These are phyloP conservation scores for Solanum bulbocastanum DNA, from an alignment of 257 asterid genomes.

Conservation along the genomic window DNA sequence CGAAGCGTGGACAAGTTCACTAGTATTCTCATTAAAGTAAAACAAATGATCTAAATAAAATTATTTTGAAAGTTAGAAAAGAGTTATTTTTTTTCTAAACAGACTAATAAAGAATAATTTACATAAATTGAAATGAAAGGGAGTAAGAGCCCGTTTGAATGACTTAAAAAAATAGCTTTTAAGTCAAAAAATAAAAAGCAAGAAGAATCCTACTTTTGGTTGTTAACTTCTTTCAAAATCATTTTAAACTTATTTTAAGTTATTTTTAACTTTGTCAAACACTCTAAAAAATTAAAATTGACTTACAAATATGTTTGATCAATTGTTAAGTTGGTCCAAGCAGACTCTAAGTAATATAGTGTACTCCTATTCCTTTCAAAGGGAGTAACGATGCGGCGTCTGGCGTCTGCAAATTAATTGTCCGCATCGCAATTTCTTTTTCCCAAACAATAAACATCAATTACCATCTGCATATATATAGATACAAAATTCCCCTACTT, in stretches of 20 bases:
- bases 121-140: not conserved
- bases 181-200: no score
- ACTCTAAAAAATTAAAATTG: no score
- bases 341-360: not conserved
- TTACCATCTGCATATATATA: not conserved
- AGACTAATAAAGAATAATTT: not conserved
- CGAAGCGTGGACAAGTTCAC: no score
- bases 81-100: not conserved
- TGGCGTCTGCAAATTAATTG: not conserved
- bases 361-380: not conserved
- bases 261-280: no score
- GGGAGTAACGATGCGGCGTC: not conserved
- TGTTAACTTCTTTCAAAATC: no score
- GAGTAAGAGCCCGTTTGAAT: fast-evolving
- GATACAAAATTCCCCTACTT: not conserved
- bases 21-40: not conserved
- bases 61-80: not conserved
- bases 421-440: not conserved
- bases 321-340: no score
- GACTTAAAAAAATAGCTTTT: not conserved
- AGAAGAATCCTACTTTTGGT: no score
- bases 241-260: no score
- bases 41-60: not conserved
- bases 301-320: no score
- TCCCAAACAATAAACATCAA: not conserved